Evolutionary conservation across 1,284 basidiomycete genomes (phyloP), one percentile per base, ranked within the genome.

Genomic region (Trichosporon sp.): DNA sequence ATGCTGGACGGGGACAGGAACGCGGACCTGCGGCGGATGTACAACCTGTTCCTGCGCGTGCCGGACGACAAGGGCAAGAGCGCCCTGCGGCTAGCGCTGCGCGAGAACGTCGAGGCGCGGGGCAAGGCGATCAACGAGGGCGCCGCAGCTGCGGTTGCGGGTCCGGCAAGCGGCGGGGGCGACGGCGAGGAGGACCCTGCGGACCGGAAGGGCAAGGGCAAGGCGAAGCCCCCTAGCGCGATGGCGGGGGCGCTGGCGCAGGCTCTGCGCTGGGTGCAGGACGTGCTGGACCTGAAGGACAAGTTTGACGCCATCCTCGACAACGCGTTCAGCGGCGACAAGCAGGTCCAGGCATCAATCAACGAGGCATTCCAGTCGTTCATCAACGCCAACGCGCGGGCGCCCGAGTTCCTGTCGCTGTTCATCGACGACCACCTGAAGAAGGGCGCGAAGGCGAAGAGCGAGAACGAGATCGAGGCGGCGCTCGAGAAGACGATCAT

Each of bases 381-480:
- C 81, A 90, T 99, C 80, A 98, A 99, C 82, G 85, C 87, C 44
- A 95, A 98, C 78, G 87, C 89, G 62, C 91, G 92, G 75, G 89
- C 93, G 9, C 90, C 97, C 2, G 97, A 99, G 78, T 99, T 90
- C 81, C 93, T 98, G 64, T 99, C 96, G 1, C 85, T 99, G 68
- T 99, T 94, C 83, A 95, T 99, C 73, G 97, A 99, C 77, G 96
- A 99, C 75, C 91, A 99, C 80, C 86, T 99, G 47, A 95, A 92
- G 83, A 94, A 95, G 80, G 96, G 97, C 0, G 87, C 98, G 35
- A 98, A 95, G 85, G 92, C 93, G 94, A 98, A 98, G 92, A 90
- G 92, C 15, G 97, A 99, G 68, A 87, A 87, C 35, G 97, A 99
- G 78, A 90, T 98, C 60, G 96, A 99, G 75, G 80, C 79, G 35